A percentile compares a stretch with the other conserved stretches of the same genome.
These are phyloP conservation scores for Erythrophleum ivorense DNA, from an alignment of 331 rosid genomes.

Conservation along the genomic window DNA sequence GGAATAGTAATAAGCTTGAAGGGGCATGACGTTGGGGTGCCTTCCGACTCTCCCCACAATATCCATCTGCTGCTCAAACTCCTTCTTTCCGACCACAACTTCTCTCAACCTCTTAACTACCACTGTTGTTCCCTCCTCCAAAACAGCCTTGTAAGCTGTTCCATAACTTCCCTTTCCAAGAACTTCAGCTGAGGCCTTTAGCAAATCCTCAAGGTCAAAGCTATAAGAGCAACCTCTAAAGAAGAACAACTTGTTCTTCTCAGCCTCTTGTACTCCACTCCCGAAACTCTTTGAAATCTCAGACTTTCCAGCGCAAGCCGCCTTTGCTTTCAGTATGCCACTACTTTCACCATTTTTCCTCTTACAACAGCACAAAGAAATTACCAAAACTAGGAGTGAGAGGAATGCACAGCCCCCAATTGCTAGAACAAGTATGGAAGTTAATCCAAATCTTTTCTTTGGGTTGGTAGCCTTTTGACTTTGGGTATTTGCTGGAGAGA, in stretches of 20 bases:
- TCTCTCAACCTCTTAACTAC: slow-evolving; percentile 81
- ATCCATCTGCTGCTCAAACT: slow-evolving; percentile 88
- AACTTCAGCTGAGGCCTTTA: slow-evolving; percentile 90
- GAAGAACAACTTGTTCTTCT: slow-evolving; percentile 80
- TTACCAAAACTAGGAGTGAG: slow-evolving; percentile 50
- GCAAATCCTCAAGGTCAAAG: slow-evolving; percentile 83
- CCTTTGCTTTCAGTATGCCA: slow-evolving; percentile 61
- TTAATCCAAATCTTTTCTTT: slow-evolving; percentile 55
- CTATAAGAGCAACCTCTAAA: slow-evolving; percentile 64
- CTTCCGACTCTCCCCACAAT: slow-evolving; percentile 66
- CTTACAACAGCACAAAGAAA: slow-evolving; percentile 52
- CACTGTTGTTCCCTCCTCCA: slow-evolving; percentile 82
- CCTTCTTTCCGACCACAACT: slow-evolving; percentile 70
- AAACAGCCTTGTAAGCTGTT: slow-evolving; percentile 84
- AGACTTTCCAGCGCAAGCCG: slow-evolving; percentile 58
- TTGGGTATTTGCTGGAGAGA: slow-evolving; percentile 45
- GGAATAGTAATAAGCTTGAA: slow-evolving; percentile 81
- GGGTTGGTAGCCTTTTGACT: slow-evolving; percentile 41
- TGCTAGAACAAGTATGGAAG: slow-evolving; percentile 57
- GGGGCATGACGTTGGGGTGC: slow-evolving; percentile 73
- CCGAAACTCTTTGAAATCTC: slow-evolving; percentile 78
- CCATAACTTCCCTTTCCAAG: slow-evolving; percentile 87
- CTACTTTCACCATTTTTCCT: slow-evolving; percentile 42
- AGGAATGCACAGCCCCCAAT: slow-evolving; percentile 58
- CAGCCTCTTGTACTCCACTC: slow-evolving; percentile 84